phyloP scores from a whole-genome alignment of 2,329 filamentous ascomycete species.

The Delphinella strobiligena region DNA sequence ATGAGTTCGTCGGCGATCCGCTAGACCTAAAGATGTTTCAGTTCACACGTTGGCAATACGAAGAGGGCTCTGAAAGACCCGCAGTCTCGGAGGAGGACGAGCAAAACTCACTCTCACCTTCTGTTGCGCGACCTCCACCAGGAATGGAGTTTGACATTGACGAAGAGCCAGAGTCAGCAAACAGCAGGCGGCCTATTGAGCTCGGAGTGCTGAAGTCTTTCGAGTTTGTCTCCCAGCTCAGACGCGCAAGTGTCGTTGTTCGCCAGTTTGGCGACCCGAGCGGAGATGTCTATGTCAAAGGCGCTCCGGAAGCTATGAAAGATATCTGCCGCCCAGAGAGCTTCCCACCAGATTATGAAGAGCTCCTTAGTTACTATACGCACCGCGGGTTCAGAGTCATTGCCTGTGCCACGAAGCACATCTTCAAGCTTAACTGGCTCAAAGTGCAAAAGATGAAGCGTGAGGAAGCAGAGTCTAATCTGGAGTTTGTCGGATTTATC shows the following conservation, averaged over 20 bases:
- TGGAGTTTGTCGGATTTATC: constrained; percentile 91
- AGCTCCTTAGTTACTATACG: constrained; percentile 79
- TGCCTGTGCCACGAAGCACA: constrained; percentile 80
- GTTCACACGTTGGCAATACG: constrained; percentile 84
- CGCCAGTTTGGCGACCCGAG: constrained; percentile 75
- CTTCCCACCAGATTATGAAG: constrained; percentile 81
- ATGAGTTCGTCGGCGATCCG: constrained; percentile 82
- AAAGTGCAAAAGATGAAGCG: constrained; percentile 91
- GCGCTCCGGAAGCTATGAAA: constrained; percentile 90
- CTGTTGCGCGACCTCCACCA: constrained; percentile 70
- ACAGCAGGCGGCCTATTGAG: constrained; percentile 51
- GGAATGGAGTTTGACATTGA: constrained; percentile 46
- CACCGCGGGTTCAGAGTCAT: constrained; percentile 95
- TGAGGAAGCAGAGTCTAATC: constrained; percentile 65
- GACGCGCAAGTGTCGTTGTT: constrained; percentile 85
- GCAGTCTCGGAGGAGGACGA: constrained; percentile 58
- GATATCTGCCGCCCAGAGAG: constrained; percentile 79
- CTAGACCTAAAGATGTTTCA: constrained; percentile 98
- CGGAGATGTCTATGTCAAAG: constrained; percentile 86
- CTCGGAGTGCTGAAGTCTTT: constrained; percentile 85
- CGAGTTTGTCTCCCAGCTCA: constrained; percentile 87
- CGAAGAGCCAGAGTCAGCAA: constrained; percentile 31
- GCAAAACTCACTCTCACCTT: constrained; percentile 66
- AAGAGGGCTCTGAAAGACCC: constrained; percentile 66
- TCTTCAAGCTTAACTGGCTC: constrained; percentile 81